phyloP scores from a whole-genome alignment of 768 basidiomycete species.

The Suillus plorans region DNA sequence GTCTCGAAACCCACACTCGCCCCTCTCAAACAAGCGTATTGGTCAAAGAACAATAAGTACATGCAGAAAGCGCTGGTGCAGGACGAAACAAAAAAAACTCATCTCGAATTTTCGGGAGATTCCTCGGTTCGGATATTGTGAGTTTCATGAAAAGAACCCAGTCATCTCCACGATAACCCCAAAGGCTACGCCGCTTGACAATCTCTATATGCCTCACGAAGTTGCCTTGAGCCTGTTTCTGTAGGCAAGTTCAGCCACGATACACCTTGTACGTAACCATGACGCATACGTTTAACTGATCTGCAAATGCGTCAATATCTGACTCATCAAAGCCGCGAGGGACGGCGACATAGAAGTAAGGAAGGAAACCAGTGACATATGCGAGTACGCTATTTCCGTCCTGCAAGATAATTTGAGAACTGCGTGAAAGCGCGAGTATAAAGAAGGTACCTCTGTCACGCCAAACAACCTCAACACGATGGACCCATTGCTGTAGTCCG shows the following conservation, averaged over 20 bases:
- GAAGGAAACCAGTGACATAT: slow-evolving; percentile 77
- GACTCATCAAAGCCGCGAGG: slow-evolving; percentile 78
- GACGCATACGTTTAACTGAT: slow-evolving; percentile 70
- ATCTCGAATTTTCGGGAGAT: slow-evolving; percentile 90
- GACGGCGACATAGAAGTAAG: slow-evolving; percentile 90
- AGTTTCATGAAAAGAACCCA: slow-evolving; percentile 82
- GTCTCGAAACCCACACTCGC: slow-evolving; percentile 65
- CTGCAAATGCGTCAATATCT: slow-evolving; percentile 64
- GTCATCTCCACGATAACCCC: slow-evolving; percentile 88
- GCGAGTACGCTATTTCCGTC: slow-evolving; percentile 87
- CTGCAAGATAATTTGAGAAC: slow-evolving; percentile 35
- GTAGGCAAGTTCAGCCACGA: background rate
- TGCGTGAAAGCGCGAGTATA: background rate
- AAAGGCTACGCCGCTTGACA: slow-evolving; percentile 69
- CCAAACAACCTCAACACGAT: slow-evolving; percentile 78
- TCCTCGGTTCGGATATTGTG: slow-evolving; percentile 68
- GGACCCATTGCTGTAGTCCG: slow-evolving; percentile 39
- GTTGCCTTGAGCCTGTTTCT: slow-evolving; percentile 30
- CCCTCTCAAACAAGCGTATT: slow-evolving; percentile 70
- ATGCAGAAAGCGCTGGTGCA: slow-evolving; percentile 7
- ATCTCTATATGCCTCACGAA: slow-evolving; percentile 55
- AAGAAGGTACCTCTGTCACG: slow-evolving; percentile 69
- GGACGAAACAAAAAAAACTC: slow-evolving; percentile 40
- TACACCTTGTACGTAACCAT: background rate
- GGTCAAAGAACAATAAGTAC: slow-evolving; percentile 19